Percentiles rank a stretch among this genome's conserved stretches.
Conservation (phyloP, 2,329 filamentous ascomycete genomes). For the Talaromyces sp. region DNA sequence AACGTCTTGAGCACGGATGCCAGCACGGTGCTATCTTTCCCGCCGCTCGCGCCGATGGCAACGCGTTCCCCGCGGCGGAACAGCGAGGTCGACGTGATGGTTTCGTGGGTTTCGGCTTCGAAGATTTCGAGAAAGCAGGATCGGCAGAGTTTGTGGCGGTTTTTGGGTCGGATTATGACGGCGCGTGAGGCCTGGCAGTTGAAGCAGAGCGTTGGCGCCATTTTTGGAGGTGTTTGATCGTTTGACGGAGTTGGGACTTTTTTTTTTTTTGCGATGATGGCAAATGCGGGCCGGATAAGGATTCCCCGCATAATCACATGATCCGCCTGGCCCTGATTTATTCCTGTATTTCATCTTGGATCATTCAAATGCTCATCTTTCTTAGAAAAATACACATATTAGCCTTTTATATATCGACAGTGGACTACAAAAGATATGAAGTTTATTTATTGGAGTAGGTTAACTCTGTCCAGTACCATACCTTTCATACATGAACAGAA, state of each 20-base stretch:
- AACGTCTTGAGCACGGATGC: conserved; percentile 91
- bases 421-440: not conserved
- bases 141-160: conserved; percentile 88
- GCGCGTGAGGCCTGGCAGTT: conserved; percentile 72
- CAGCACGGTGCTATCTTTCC: conserved; percentile 94
- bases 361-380: not conserved
- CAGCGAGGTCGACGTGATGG: conserved; percentile 73
- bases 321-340: not conserved
- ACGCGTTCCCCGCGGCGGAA: conserved; percentile 80
- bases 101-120: conserved; percentile 89
- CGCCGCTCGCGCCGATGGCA: conserved; percentile 92
- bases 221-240: conserved; percentile 31
- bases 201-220: conserved; percentile 73
- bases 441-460: not conserved
- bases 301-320: not conserved
- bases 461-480: too few relatives aligned
- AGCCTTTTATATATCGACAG: too few relatives aligned
- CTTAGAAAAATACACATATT: too few relatives aligned
- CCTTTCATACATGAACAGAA: too few relatives aligned
- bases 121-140: conserved; percentile 81
- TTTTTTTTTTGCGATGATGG: not conserved
- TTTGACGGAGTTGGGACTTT: not conserved
- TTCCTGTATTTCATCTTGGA: not conserved
- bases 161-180: conserved; percentile 88
- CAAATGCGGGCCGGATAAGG: not conserved